Evolutionary conservation across 1,139 yeast genomes (phyloP).

Genomic region (Debaryomyces subglobosus): DNA sequence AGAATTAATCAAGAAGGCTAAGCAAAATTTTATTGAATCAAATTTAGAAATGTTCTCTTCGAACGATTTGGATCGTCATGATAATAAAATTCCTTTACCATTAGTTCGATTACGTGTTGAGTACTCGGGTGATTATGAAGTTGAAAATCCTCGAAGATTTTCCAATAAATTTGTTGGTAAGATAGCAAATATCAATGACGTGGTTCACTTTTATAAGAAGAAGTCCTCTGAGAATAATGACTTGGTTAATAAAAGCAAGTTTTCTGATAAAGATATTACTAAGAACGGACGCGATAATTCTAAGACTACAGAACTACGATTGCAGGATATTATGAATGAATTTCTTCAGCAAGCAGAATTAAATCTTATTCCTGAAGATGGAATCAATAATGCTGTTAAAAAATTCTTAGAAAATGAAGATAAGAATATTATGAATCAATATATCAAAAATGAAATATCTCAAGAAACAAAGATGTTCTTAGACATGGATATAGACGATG

Average conservation of each 20-base stretch:
- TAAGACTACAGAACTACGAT: slow-evolving; percentile 21
- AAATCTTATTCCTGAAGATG: slow-evolving; percentile 73
- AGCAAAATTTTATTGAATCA: slow-evolving; percentile 47
- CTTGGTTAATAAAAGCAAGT: slow-evolving; percentile 22
- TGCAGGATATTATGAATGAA: slow-evolving; percentile 47
- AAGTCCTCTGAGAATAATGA: slow-evolving; percentile 19
- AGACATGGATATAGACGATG: slow-evolving; percentile 41
- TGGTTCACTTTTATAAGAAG: slow-evolving; percentile 69
- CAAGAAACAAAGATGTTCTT: slow-evolving; percentile 63
- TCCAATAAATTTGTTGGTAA: slow-evolving; percentile 88
- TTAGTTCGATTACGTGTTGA: slow-evolving; percentile 82
- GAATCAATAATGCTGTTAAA: slow-evolving; percentile 73
- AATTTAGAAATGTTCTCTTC: slow-evolving; percentile 31
- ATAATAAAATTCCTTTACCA: slow-evolving; percentile 61
- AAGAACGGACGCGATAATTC: slow-evolving; percentile 20
- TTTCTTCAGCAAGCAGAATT: slow-evolving; percentile 65
- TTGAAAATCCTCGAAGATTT: slow-evolving; percentile 87
- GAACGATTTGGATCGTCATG: slow-evolving; percentile 17
- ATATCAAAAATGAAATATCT: slow-evolving; percentile 67
- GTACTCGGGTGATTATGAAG: slow-evolving; percentile 86
- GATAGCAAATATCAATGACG: slow-evolving; percentile 89
- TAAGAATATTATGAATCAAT: slow-evolving; percentile 66
- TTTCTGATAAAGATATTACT: slow-evolving; percentile 25
- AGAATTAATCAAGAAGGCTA: slow-evolving; percentile 62
- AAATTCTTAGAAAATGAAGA: slow-evolving; percentile 83